A percentile compares a stretch with the other conserved stretches of the same genome.
Conservation (phyloP, 176 grass and related monocot species). For the Sorghum bicolor region DNA sequence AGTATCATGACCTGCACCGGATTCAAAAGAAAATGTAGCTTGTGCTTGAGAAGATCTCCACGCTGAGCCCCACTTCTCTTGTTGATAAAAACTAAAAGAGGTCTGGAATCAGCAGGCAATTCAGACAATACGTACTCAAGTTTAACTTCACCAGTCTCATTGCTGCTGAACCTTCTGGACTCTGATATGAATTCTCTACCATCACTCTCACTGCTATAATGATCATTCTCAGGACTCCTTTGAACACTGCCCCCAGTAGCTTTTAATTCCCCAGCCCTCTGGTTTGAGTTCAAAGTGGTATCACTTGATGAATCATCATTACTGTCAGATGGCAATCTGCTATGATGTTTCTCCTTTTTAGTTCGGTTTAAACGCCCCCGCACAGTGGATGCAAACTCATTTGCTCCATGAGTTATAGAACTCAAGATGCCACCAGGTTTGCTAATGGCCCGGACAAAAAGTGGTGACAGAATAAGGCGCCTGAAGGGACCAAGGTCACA, state of each 20-base stretch:
- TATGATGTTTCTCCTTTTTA: conserved; percentile 50
- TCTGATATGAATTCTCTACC: conserved; percentile 20
- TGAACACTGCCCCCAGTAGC: conserved; percentile 30
- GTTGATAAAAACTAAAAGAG: conserved; percentile 81
- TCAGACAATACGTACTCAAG: conserved; percentile 50
- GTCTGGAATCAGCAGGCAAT: conserved; percentile 66
- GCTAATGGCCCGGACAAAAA: conserved; percentile 42
- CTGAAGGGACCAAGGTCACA: conserved; percentile 72
- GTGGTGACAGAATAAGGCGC: conserved; percentile 62
- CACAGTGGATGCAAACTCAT: conserved; percentile 68
- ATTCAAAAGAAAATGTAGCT: conserved; percentile 76
- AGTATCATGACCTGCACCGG: conserved; percentile 60
- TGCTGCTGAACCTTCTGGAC: not conserved
- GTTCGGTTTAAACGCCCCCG: conserved; percentile 48
- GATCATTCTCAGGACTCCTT: conserved; percentile 27
- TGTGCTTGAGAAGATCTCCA: conserved; percentile 58
- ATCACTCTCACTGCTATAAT: conserved; percentile 42
- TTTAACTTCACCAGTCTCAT: conserved; percentile 35
- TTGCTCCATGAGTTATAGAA: conserved; percentile 72
- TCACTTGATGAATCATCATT: conserved; percentile 47
- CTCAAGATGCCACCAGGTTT: conserved; percentile 52
- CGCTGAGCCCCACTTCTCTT: conserved; percentile 76
- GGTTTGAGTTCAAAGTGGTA: conserved; percentile 13
- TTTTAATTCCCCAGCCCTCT: conserved; percentile 24
- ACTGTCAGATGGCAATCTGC: conserved; percentile 36